Conservation (phyloP, 345 rosid genomes). For the Salix exigua region DNA sequence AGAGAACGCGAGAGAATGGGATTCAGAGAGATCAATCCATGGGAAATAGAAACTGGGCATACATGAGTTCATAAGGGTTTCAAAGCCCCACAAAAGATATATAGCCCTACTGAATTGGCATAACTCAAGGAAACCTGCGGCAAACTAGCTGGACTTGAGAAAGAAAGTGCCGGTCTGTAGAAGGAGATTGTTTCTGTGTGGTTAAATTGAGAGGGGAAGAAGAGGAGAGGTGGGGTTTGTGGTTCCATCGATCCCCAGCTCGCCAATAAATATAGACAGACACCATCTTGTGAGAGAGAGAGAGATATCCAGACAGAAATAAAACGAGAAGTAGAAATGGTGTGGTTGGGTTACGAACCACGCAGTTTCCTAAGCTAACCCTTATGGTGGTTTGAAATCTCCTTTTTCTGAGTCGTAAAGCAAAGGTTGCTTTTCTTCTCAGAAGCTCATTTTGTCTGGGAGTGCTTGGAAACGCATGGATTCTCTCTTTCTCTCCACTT, state of each 20-base stretch:
- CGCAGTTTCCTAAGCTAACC: constrained; percentile 54
- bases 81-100: constrained; percentile 37
- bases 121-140: constrained; percentile 37
- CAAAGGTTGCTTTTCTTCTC: constrained; percentile 65
- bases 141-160: constrained; percentile 25
- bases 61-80: constrained; percentile 19
- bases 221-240: constrained; percentile 48
- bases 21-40: constrained; percentile 13
- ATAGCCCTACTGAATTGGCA: constrained; percentile 44
- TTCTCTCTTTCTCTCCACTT: constrained; percentile 44
- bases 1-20: constrained; percentile 12
- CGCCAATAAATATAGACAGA: constrained; percentile 67
- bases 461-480: constrained; percentile 69
- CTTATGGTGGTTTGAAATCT: constrained; percentile 50
- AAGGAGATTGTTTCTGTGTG: constrained; percentile 9
- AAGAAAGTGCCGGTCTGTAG: not conserved
- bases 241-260: constrained; percentile 32
- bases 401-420: constrained; percentile 75
- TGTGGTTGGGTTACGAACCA: constrained; percentile 35
- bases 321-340: constrained; percentile 17
- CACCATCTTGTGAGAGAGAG: constrained; percentile 13
- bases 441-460: constrained; percentile 63
- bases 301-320: constrained; percentile 18
- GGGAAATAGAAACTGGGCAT: constrained; percentile 19
- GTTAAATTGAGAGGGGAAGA: constrained; percentile 42